Percentiles rank a stretch among this genome's conserved stretches.
Evolutionary conservation across 1,284 basidiomycete species (phyloP).

Genomic region (Ceratobasidium sp.): DNA sequence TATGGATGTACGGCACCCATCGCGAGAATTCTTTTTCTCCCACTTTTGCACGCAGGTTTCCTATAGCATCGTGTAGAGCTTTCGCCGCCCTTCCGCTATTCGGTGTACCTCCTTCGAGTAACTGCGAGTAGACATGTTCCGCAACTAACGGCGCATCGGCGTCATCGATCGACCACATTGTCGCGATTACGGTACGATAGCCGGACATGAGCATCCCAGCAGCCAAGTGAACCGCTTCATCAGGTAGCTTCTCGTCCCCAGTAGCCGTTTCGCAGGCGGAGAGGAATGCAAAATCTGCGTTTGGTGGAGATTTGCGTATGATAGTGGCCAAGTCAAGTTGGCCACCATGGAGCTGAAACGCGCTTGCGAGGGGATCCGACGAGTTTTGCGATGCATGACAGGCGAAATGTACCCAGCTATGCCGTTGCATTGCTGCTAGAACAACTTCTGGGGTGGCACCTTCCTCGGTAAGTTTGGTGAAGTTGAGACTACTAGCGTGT

Average conservation of each 20-base stretch:
- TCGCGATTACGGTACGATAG: constrained; percentile 18
- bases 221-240: too few relatives aligned
- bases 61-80: background rate
- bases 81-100: background rate
- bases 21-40: background rate
- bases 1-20: constrained; percentile 1
- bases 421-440: constrained; percentile 1
- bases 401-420: constrained; percentile 33
- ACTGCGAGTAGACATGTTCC: constrained; percentile 2
- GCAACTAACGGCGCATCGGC: constrained; percentile 27
- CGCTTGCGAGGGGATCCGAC: background rate
- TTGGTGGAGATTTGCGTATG: background rate
- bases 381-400: constrained; percentile 40
- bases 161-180: constrained; percentile 37
- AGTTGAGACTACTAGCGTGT: background rate
- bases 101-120: background rate
- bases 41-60: background rate
- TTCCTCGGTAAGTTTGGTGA: background rate
- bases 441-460: constrained; percentile 8
- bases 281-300: constrained; percentile 5
- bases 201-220: too few relatives aligned
- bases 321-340: background rate
- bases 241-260: too few relatives aligned
- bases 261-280: too few relatives aligned
- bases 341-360: constrained; percentile 20